These are phyloP conservation scores for Mucor ambiguus DNA, from an alignment of 371 early-diverging fungal species.

Conservation along the genomic window DNA sequence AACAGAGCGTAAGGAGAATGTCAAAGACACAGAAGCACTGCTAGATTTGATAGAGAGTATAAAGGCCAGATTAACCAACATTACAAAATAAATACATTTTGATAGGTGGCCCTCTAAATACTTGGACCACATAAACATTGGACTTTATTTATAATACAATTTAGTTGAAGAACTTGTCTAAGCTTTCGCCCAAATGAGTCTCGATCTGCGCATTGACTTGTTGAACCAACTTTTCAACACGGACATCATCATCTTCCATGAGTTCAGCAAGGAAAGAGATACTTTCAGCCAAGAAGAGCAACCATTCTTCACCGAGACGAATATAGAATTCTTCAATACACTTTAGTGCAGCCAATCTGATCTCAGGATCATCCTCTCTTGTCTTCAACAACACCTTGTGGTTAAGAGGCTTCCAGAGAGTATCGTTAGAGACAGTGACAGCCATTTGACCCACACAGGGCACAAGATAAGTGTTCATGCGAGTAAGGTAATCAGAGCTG, in stretches of 20 bases:
- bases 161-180: slow-evolving; percentile 78
- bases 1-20: slow-evolving; percentile 11
- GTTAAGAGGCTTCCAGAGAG: slow-evolving; percentile 88
- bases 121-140: neutral
- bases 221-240: slow-evolving; percentile 81
- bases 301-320: slow-evolving; percentile 89
- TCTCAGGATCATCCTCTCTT: slow-evolving; percentile 68
- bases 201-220: slow-evolving; percentile 88
- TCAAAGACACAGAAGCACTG: slow-evolving; percentile 15
- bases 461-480: slow-evolving; percentile 69
- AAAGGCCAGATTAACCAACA: neutral
- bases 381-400: slow-evolving; percentile 78
- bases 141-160: slow-evolving; percentile 2
- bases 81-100: neutral
- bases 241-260: slow-evolving; percentile 82
- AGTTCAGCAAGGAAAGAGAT: slow-evolving; percentile 95
- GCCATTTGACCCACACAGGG: slow-evolving; percentile 87
- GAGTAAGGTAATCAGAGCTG: slow-evolving; percentile 47
- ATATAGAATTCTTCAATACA: slow-evolving; percentile 82
- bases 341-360: slow-evolving; percentile 76
- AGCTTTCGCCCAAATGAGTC: slow-evolving; percentile 84
- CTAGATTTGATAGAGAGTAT: slow-evolving; percentile 13
- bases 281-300: slow-evolving; percentile 91
- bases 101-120: neutral
- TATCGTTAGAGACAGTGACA: slow-evolving; percentile 77